Percentiles rank a stretch among this genome's conserved stretches.
These are phyloP conservation scores for Chlamydomonas applanata DNA, from an alignment of 139 green algal genomes.

Conservation along the genomic window DNA sequence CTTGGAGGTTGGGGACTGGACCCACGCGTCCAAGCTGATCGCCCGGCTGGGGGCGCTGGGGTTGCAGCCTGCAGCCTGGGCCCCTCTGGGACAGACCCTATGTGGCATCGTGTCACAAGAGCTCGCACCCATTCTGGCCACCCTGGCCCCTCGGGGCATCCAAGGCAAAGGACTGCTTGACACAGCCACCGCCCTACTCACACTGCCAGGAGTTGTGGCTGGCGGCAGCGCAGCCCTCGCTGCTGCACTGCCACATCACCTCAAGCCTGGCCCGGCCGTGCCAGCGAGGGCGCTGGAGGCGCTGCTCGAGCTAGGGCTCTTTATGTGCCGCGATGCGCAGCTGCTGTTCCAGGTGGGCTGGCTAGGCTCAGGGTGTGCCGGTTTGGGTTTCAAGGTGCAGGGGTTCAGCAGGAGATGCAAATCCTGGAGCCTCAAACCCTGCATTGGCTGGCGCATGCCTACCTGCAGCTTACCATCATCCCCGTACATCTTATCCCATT, in stretches of 20 bases:
- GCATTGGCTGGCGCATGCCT: no score
- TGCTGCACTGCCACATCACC: neutral
- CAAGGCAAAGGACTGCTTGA: conserved; percentile 14
- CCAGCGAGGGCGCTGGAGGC: conserved; percentile 9
- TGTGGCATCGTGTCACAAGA: conserved; percentile 24
- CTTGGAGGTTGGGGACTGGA: conserved; percentile 37
- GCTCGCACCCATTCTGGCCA: conserved; percentile 23
- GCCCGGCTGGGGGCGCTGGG: conserved; percentile 37
- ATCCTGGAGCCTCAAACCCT: no score
- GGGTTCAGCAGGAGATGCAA: no score
- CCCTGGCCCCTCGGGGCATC: conserved; percentile 25
- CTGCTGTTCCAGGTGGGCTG: conserved; percentile 36
- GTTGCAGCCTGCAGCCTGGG: conserved; percentile 41
- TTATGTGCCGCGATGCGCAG: conserved; percentile 23
- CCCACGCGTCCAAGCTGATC: conserved; percentile 30
- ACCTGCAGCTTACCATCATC: no score
- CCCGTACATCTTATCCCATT: no score
- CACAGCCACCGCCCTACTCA: neutral
- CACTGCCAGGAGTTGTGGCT: neutral
- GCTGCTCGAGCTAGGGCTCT: conserved; percentile 40
- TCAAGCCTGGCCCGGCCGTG: conserved; percentile 9
- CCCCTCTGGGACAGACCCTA: conserved; percentile 39
- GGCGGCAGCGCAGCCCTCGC: neutral
- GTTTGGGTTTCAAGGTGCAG: no score
- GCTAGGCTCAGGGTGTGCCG: no score